Evolutionary conservation across 805 yeast genomes (phyloP), one percentile per base, ranked within the genome.

Genomic region (Groenewaldozyma salmanticensis): DNA sequence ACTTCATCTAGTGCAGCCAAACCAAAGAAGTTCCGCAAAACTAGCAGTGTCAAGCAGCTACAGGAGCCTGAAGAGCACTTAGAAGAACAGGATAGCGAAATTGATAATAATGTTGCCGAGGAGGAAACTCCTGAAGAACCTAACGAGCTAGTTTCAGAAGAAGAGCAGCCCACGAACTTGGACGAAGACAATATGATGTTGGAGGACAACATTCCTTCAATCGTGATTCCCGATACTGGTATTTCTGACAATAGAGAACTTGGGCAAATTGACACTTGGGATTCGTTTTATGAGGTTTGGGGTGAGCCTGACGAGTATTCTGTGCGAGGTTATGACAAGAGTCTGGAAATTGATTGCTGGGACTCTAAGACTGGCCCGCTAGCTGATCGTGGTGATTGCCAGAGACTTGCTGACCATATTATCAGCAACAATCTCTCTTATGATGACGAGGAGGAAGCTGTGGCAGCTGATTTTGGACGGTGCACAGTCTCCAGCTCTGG

Each of bases 81-180:
- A 57, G 67, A 42, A 66, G 64, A 37, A 66, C 71, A 35, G 67
- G 64, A 17, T 66, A 19, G 6, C n/a, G 18, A 17, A 16, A 19
- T n/a, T 37, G 27, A 18, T 27, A 33, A 16, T 18, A 20, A 13
- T 13, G 33, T 7, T 43, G 43, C n/a, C n/a, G n/a, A n/a, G n/a
- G n/a, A n/a, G n/a, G n/a, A n/a, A n/a, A n/a, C n/a, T n/a, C n/a
- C n/a, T n/a, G n/a, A n/a, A n/a, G n/a, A n/a, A n/a, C n/a, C n/a
- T n/a, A n/a, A n/a, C n/a, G n/a, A n/a, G n/a, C n/a, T n/a, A n/a
- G n/a, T n/a, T n/a, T n/a, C n/a, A n/a, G n/a, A n/a, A n/a, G n/a
- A n/a, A n/a, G n/a, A n/a, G n/a, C n/a, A n/a, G n/a, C n/a, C n/a
- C n/a, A n/a, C n/a, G n/a, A n/a, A n/a, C n/a, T n/a, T n/a, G n/a